phyloP scores from a whole-genome alignment of 306 rosid genomes.

The Oxytropis ochrocephala region DNA sequence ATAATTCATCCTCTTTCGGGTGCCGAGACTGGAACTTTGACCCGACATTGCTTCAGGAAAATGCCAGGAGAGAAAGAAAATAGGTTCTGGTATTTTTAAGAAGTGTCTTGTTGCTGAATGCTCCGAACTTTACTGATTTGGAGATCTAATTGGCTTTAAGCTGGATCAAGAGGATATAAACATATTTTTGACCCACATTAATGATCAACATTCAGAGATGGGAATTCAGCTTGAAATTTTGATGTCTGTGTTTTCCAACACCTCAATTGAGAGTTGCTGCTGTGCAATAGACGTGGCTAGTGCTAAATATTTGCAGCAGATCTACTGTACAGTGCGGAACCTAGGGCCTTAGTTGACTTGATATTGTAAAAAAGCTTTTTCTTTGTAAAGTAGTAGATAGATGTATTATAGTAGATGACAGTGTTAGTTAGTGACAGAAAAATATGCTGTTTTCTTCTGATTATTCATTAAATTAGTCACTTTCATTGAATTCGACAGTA shows the following conservation, averaged over 20 bases:
- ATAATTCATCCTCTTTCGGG: slow-evolving; percentile 18
- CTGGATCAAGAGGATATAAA: background rate
- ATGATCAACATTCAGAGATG: background rate
- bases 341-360: slow-evolving; percentile 16
- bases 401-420: slow-evolving; percentile 4
- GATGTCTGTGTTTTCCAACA: slow-evolving; percentile 2
- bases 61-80: slow-evolving; percentile 9
- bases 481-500: background rate
- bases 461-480: slow-evolving; percentile 8
- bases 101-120: slow-evolving; percentile 2
- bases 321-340: slow-evolving; percentile 28
- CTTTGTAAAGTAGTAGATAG: slow-evolving; percentile 3
- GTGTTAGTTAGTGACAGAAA: background rate
- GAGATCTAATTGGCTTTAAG: background rate
- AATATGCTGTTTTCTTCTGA: background rate
- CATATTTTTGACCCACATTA: background rate
- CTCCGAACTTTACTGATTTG: background rate
- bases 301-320: slow-evolving; percentile 13
- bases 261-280: slow-evolving; percentile 23
- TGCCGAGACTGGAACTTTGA: slow-evolving; percentile 16
- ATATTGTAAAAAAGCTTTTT: background rate
- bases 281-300: slow-evolving; percentile 8
- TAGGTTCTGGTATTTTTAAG: background rate
- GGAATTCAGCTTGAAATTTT: slow-evolving; percentile 21
- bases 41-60: slow-evolving; percentile 18